Evolutionary conservation across 2,329 filamentous ascomycete species (phyloP).

Genomic region (Aspergillus sp.): DNA sequence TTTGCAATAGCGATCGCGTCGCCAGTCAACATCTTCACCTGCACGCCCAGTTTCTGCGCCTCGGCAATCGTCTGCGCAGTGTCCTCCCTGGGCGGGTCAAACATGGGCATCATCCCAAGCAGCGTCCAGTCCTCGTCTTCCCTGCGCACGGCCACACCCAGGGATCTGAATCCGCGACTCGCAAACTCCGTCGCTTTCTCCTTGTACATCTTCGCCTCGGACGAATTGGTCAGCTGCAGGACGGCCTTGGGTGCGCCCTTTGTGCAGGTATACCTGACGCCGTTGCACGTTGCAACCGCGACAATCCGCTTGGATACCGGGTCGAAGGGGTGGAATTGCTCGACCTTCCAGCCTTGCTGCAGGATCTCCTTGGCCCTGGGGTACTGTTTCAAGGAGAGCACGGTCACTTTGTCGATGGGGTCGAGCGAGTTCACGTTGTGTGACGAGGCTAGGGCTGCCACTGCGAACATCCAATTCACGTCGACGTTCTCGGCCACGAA

Average conservation of each 20-base stretch:
- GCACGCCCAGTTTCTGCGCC: slow-evolving; percentile 72
- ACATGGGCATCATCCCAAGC: slow-evolving; percentile 76
- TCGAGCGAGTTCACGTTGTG: slow-evolving; percentile 77
- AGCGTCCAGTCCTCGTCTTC: slow-evolving; percentile 72
- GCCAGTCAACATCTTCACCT: slow-evolving; percentile 79
- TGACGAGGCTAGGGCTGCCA: slow-evolving; percentile 72
- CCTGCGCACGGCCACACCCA: slow-evolving; percentile 76
- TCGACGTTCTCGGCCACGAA: slow-evolving; percentile 75
- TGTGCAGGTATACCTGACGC: slow-evolving; percentile 69
- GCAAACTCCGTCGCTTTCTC: slow-evolving; percentile 73
- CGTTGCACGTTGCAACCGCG: slow-evolving; percentile 65
- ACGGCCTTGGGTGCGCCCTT: slow-evolving; percentile 78
- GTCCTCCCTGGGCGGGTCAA: slow-evolving; percentile 76
- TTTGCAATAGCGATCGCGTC: slow-evolving; percentile 78
- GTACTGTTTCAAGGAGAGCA: slow-evolving; percentile 71
- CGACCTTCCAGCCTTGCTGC: slow-evolving; percentile 70
- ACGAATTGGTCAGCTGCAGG: slow-evolving; percentile 66
- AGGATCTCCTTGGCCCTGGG: slow-evolving; percentile 74
- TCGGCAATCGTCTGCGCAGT: slow-evolving; percentile 76
- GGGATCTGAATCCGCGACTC: slow-evolving; percentile 73
- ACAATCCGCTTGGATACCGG: slow-evolving; percentile 80
- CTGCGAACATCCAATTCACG: slow-evolving; percentile 82
- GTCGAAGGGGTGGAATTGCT: slow-evolving; percentile 71
- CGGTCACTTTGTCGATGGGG: slow-evolving; percentile 77
- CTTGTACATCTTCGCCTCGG: slow-evolving; percentile 66